phyloP scores from a whole-genome alignment of 345 rosid genomes.

The Hypericum perforatum region DNA sequence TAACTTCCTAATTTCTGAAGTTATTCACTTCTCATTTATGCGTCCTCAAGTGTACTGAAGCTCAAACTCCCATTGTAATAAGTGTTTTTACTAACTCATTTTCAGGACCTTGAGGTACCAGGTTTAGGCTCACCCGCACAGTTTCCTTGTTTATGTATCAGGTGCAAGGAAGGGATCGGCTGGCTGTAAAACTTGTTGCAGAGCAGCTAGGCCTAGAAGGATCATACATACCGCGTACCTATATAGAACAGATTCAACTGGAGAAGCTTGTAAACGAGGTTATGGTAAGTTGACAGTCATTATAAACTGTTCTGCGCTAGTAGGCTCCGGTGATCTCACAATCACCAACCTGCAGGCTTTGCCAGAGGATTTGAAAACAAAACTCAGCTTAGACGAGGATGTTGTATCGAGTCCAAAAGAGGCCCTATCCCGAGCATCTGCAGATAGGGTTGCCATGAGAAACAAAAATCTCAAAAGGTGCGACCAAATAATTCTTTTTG shows the following conservation, averaged over 20 bases:
- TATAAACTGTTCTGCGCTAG: background rate
- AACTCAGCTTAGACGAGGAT: constrained; percentile 84
- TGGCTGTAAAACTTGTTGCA: constrained; percentile 47
- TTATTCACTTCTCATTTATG: too few species aligned
- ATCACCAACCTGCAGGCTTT: constrained; percentile 52
- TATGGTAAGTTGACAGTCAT: constrained; percentile 48
- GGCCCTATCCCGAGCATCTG: constrained; percentile 60
- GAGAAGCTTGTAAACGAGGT: constrained; percentile 78
- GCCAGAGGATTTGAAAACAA: constrained; percentile 72
- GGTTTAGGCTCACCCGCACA: background rate
- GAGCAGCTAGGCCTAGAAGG: constrained; percentile 76
- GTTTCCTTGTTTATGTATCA: constrained; percentile 20
- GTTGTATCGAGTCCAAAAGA: constrained; percentile 75
- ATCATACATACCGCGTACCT: constrained; percentile 70
- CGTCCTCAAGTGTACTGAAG: too few species aligned
- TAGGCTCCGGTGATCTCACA: constrained; percentile 12
- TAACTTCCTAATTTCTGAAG: too few species aligned
- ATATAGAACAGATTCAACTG: constrained; percentile 83
- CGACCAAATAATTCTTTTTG: constrained; percentile 6
- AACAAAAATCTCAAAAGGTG: constrained; percentile 64
- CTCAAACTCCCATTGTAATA: too few species aligned
- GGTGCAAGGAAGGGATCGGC: constrained; percentile 98
- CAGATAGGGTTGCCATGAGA: constrained; percentile 60
- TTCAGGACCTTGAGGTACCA: too few species aligned
- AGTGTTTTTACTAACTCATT: too few species aligned